Evolutionary conservation across 2,329 filamentous ascomycete genomes (phyloP).

Genomic region (Fusarium virguliforme): DNA sequence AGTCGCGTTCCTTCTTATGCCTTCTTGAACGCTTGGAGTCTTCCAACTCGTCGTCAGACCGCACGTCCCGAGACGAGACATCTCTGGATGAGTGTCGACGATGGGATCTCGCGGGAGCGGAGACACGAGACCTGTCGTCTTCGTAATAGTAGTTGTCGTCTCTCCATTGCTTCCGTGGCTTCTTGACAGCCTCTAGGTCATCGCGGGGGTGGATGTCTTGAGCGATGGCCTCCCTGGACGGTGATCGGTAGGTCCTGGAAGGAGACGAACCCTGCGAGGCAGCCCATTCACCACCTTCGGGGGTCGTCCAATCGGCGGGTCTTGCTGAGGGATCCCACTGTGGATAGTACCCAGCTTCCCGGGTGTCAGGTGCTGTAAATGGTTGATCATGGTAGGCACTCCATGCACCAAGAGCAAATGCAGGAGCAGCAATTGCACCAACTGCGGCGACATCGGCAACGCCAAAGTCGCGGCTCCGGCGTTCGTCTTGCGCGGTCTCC

Average conservation of each 20-base stretch:
- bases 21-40: slow-evolving; percentile 36
- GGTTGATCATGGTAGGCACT: slow-evolving; percentile 13
- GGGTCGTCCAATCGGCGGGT: slow-evolving; percentile 2
- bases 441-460: slow-evolving; percentile 33
- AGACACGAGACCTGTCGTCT: slow-evolving; percentile 37
- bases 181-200: slow-evolving; percentile 25
- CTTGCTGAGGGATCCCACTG: slow-evolving; percentile 18
- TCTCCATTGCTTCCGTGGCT: slow-evolving; percentile 31
- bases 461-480: slow-evolving; percentile 26
- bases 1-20: slow-evolving; percentile 39
- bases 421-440: slow-evolving; percentile 39
- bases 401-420: slow-evolving; percentile 42
- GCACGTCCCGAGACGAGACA: slow-evolving; percentile 38
- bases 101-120: slow-evolving; percentile 33
- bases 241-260: slow-evolving; percentile 23
- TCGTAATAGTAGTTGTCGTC: slow-evolving; percentile 40
- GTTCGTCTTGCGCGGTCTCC: slow-evolving; percentile 29
- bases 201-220: slow-evolving; percentile 42
- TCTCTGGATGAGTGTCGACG: slow-evolving; percentile 41
- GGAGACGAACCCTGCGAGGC: slow-evolving; percentile 47
- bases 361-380: slow-evolving; percentile 18
- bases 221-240: slow-evolving; percentile 21
- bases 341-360: slow-evolving; percentile 14
- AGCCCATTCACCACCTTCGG: slow-evolving; percentile 51
- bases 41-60: slow-evolving; percentile 43